These are phyloP conservation scores for Halophytophthora batemanensis DNA, from an alignment of 352 stramenopile species.

Conservation along the genomic window DNA sequence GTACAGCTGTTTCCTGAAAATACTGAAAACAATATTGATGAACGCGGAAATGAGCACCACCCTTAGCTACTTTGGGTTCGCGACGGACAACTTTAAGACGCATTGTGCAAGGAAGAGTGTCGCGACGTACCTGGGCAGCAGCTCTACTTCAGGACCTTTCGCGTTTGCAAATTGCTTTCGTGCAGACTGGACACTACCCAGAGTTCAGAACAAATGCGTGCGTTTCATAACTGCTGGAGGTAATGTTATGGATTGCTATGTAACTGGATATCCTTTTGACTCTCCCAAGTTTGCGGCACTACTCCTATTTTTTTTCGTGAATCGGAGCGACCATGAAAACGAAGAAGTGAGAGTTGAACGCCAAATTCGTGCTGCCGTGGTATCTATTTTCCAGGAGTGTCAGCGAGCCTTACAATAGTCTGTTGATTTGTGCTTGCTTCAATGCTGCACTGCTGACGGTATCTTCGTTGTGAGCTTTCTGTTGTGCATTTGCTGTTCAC, in stretches of 20 bases:
- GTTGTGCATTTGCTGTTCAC: too few species aligned
- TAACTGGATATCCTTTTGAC: conserved; percentile 13
- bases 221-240: conserved; percentile 22
- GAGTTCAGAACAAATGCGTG: conserved; percentile 24
- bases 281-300: conserved; percentile 12
- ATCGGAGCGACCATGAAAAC: too few species aligned
- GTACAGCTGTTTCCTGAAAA: conserved; percentile 20
- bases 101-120: conserved; percentile 23
- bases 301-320: conserved; percentile 25
- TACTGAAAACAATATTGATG: conserved; percentile 4
- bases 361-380: too few species aligned
- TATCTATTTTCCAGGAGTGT: too few species aligned
- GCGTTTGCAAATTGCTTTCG: conserved; percentile 17
- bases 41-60: background rate
- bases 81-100: conserved; percentile 8
- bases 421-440: too few species aligned
- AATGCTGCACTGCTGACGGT: too few species aligned
- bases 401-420: too few species aligned
- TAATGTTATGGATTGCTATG: conserved; percentile 17
- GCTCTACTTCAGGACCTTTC: conserved; percentile 17
- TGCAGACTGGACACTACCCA: conserved; percentile 18
- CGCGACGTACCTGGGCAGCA: conserved; percentile 14
- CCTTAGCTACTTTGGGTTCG: background rate
- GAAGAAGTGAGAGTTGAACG: too few species aligned
- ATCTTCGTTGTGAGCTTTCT: too few species aligned